Conservation (phyloP, 129 eudicot genomes). For the Cynara cardunculus region DNA sequence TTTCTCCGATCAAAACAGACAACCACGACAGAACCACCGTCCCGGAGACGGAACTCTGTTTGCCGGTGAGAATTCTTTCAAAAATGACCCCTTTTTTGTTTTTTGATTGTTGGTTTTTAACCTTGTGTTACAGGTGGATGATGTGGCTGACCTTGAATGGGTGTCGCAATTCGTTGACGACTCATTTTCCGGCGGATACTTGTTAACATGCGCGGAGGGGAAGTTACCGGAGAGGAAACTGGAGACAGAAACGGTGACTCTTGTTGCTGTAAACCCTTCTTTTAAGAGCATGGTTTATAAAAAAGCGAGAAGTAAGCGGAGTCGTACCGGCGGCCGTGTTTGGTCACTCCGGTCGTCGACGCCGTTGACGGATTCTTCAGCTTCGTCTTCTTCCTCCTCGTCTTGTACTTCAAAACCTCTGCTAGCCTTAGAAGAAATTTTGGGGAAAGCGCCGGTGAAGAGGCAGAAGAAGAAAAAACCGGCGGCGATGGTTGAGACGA, state of each 20-base stretch:
- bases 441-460: slow-evolving; percentile 31
- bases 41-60: slow-evolving; percentile 36
- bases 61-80: slow-evolving; percentile 33
- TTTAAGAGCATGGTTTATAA: slow-evolving; percentile 48
- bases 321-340: slow-evolving; percentile 48
- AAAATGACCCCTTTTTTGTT: background rate
- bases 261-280: slow-evolving; percentile 22
- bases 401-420: slow-evolving; percentile 33
- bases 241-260: slow-evolving; percentile 17
- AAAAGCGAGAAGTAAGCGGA: slow-evolving; percentile 63
- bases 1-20: slow-evolving; percentile 10
- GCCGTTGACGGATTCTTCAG: slow-evolving; percentile 39
- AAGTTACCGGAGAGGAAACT: slow-evolving; percentile 24
- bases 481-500: slow-evolving; percentile 15
- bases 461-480: slow-evolving; percentile 26
- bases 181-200: slow-evolving; percentile 43
- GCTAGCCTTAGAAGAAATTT: slow-evolving; percentile 30
- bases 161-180: slow-evolving; percentile 73
- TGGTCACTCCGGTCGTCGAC: slow-evolving; percentile 54
- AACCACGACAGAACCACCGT: slow-evolving; percentile 1
- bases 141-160: slow-evolving; percentile 69
- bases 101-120: background rate
- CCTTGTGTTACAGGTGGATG: slow-evolving; percentile 45
- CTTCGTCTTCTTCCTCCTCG: slow-evolving; percentile 45
- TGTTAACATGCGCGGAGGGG: slow-evolving; percentile 18